These are phyloP conservation scores for Penicillium sp. DNA, from an alignment of 2,329 filamentous ascomycete species.

Conservation along the genomic window DNA sequence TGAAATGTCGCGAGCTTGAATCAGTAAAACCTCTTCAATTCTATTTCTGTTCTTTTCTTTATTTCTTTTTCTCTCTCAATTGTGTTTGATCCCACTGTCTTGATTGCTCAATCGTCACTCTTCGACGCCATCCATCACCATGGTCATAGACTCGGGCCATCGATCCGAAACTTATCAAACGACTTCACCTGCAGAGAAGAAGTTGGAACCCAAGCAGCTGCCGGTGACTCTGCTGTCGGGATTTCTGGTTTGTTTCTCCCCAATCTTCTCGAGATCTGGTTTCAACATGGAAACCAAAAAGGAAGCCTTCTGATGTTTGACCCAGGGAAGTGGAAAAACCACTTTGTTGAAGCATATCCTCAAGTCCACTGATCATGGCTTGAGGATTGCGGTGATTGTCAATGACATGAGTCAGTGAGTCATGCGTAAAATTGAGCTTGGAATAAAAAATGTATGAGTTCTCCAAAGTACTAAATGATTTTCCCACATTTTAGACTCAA, in stretches of 20 bases:
- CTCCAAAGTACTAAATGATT: not conserved
- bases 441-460: too few species aligned
- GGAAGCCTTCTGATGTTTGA: not conserved
- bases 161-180: conserved; percentile 13
- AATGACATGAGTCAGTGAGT: conserved; percentile 62
- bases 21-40: not conserved
- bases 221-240: conserved; percentile 58
- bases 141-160: conserved; percentile 21
- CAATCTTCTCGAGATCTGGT: too few species aligned
- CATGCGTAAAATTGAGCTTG: too few species aligned
- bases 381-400: conserved; percentile 65
- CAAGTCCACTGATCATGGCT: conserved; percentile 56
- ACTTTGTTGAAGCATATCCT: conserved; percentile 65
- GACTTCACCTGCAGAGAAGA: conserved; percentile 20
- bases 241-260: conserved; percentile 43
- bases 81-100: not conserved
- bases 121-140: conserved; percentile 2
- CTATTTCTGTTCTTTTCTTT: not conserved
- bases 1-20: conserved; percentile 13
- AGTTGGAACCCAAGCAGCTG: conserved; percentile 26
- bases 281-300: not conserved
- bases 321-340: conserved; percentile 63
- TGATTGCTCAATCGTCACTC: too few species aligned
- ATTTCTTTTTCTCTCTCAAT: not conserved
- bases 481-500: conserved; percentile 45